A percentile compares a stretch with the other conserved stretches of the same genome.
Evolutionary conservation across 1,139 yeast genomes (phyloP).

Genomic region (Lodderomyces metapsilosis): DNA sequence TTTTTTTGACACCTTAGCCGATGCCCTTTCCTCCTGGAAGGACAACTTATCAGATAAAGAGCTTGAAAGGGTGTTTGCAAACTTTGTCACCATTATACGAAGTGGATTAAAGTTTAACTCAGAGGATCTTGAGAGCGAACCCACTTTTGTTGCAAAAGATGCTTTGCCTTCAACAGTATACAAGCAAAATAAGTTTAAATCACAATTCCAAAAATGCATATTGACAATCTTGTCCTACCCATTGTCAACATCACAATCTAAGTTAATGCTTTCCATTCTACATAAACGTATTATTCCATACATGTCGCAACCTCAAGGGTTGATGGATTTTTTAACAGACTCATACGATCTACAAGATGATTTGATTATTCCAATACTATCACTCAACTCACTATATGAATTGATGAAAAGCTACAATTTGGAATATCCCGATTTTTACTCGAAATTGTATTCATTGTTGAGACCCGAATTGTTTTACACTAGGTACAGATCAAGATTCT

Average conservation of each 20-base stretch:
- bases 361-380: constrained; percentile 70
- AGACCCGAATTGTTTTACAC: constrained; percentile 76
- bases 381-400: constrained; percentile 85
- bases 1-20: constrained; percentile 41
- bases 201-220: constrained; percentile 71
- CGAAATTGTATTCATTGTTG: constrained; percentile 75
- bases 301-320: constrained; percentile 72
- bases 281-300: constrained; percentile 85
- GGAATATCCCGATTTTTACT: constrained; percentile 90
- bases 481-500: constrained; percentile 80
- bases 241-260: constrained; percentile 60
- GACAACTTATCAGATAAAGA: constrained; percentile 17
- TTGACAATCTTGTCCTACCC: constrained; percentile 51
- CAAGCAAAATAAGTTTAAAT: constrained; percentile 57
- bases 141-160: constrained; percentile 23
- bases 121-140: constrained; percentile 32
- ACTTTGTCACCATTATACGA: constrained; percentile 38
- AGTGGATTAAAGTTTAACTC: constrained; percentile 24
- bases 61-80: constrained; percentile 32
- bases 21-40: constrained; percentile 24
- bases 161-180: constrained; percentile 56
- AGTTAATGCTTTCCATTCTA: constrained; percentile 62
- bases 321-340: constrained; percentile 93
- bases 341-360: constrained; percentile 52
- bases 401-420: constrained; percentile 79